These are phyloP conservation scores for Cruciata laevipes DNA, from an alignment of 257 asterid genomes.

Conservation along the genomic window DNA sequence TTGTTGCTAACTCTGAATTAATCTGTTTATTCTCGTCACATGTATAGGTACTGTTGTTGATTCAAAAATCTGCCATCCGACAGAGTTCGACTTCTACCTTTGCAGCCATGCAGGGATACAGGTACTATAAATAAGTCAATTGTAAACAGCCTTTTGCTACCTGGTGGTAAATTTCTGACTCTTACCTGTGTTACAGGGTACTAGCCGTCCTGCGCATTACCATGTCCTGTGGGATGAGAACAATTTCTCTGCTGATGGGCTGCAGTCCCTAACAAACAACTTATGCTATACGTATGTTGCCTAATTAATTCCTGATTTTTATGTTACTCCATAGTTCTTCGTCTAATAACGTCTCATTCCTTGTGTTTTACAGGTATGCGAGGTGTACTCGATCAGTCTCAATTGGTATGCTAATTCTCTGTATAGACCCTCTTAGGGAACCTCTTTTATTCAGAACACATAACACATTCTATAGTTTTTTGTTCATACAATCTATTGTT, in stretches of 20 bases:
- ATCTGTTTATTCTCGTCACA: not conserved
- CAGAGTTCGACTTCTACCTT: constrained; percentile 90
- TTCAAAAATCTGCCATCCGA: constrained; percentile 89
- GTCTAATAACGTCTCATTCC: not conserved
- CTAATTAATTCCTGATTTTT: not conserved
- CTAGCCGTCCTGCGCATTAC: constrained; percentile 92
- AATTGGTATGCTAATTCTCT: constrained; percentile 53
- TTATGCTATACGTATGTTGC: constrained; percentile 75
- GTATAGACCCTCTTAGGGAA: too few relatives aligned
- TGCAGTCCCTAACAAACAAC: constrained; percentile 77
- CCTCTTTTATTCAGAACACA: not conserved
- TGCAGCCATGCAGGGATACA: constrained; percentile 99
- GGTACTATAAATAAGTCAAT: constrained; percentile 23
- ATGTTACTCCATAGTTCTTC: not conserved
- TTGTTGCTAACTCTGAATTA: not conserved
- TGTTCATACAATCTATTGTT: not conserved
- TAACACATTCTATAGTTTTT: not conserved
- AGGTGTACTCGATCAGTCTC: constrained; percentile 96
- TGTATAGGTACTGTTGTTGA: constrained; percentile 88
- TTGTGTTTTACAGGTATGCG: constrained; percentile 52
- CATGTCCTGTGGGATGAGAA: constrained; percentile 96
- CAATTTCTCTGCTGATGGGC: constrained; percentile 75
- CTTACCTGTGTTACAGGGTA: constrained; percentile 39
- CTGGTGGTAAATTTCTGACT: not conserved
- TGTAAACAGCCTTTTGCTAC: not conserved